Evolutionary conservation across 495 filamentous ascomycete genomes (phyloP).

Genomic region (Lichina pygmaea): DNA sequence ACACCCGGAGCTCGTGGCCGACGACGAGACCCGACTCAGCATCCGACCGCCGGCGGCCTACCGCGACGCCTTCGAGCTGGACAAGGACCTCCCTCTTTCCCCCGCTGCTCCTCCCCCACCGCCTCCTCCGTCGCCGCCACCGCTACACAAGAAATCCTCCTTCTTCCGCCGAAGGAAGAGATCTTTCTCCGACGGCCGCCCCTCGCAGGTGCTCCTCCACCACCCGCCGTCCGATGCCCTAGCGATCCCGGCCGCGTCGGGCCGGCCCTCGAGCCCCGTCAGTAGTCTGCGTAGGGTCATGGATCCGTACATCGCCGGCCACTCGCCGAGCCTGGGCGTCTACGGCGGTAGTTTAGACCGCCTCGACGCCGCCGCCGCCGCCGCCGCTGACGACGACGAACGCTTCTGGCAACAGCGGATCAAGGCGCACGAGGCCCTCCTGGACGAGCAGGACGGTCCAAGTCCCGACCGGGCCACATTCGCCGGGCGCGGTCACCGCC

Average conservation of each 20-base stretch:
- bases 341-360: too few relatives aligned
- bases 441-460: slow-evolving; percentile 22
- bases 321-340: too few relatives aligned
- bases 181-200: slow-evolving; percentile 33
- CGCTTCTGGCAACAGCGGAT: background rate
- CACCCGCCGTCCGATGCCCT: slow-evolving; percentile 4
- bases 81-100: slow-evolving; percentile 17
- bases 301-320: slow-evolving; percentile 25
- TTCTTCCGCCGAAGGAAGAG: slow-evolving; percentile 90
- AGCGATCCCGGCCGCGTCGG: slow-evolving; percentile 7
- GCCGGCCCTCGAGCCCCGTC: slow-evolving; percentile 36
- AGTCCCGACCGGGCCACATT: slow-evolving; percentile 23
- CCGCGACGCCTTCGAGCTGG: slow-evolving; percentile 3
- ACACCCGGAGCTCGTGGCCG: background rate
- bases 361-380: too few relatives aligned
- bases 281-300: slow-evolving; percentile 75
- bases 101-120: slow-evolving; percentile 21
- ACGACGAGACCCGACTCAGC: background rate
- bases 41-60: background rate
- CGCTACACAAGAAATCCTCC: slow-evolving; percentile 64
- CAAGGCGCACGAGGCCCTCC: slow-evolving; percentile 2
- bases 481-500: slow-evolving; percentile 5
- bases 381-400: too few relatives aligned
- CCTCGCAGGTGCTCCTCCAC: slow-evolving; percentile 19
- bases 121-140: slow-evolving; percentile 21